phyloP scores from a whole-genome alignment of 2,329 filamentous ascomycete species.

The Beauveria australis region DNA sequence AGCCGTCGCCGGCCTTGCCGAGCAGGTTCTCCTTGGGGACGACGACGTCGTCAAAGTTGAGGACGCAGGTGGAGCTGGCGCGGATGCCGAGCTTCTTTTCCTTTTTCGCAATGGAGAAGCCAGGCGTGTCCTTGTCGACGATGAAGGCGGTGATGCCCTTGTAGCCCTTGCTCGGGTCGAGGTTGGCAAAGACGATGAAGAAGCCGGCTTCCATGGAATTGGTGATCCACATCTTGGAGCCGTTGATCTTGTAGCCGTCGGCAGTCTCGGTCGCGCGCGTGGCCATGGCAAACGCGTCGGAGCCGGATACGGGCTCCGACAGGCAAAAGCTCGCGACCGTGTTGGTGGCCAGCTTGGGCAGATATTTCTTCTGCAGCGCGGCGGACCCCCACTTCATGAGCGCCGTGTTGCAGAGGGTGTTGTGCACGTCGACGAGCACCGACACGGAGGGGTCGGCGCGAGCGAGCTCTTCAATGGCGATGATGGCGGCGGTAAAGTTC shows the following conservation, averaged over 20 bases:
- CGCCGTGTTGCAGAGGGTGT: constrained; percentile 93
- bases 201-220: constrained; percentile 90
- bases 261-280: constrained; percentile 82
- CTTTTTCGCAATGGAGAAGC: constrained; percentile 96
- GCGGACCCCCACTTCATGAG: constrained; percentile 76
- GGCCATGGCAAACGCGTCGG: constrained; percentile 89
- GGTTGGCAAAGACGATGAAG: constrained; percentile 97
- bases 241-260: constrained; percentile 77
- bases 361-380: constrained; percentile 72
- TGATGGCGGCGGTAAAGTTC: constrained; percentile 96
- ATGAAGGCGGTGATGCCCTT: constrained; percentile 96
- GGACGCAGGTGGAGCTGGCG: constrained; percentile 90
- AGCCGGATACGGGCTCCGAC: constrained; percentile 86
- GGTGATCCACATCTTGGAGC: constrained; percentile 99
- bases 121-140: constrained; percentile 79
- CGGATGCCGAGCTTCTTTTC: constrained; percentile 99
- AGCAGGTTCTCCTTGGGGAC: constrained; percentile 83
- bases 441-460: constrained; percentile 90
- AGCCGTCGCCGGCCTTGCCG: constrained; percentile 82
- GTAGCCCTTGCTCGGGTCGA: constrained; percentile 87
- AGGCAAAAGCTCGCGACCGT: constrained; percentile 90
- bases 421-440: constrained; percentile 94
- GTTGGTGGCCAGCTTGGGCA: constrained; percentile 82
- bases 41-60: constrained; percentile 95
- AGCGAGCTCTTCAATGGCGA: constrained; percentile 94